These are phyloP conservation scores for Linum trigynum DNA, from an alignment of 345 rosid genomes.

Conservation along the genomic window DNA sequence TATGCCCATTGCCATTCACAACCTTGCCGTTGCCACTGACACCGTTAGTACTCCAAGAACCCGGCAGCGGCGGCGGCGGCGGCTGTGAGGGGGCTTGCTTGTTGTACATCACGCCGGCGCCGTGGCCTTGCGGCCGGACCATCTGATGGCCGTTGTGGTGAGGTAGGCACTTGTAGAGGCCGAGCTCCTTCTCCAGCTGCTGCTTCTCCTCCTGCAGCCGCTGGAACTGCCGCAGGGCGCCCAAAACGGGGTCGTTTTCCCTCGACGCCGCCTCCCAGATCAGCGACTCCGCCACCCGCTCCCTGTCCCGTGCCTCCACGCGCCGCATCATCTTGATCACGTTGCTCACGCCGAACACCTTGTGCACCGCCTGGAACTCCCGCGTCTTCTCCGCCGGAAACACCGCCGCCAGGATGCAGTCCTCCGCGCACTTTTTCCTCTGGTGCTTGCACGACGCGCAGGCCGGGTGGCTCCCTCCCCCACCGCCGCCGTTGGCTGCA, in stretches of 20 bases:
- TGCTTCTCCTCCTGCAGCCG: neutral
- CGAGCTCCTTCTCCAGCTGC: neutral
- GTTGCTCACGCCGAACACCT: conserved; percentile 46
- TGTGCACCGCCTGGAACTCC: conserved; percentile 48
- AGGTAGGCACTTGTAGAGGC: neutral
- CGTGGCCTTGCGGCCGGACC: neutral
- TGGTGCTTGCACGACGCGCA: conserved; percentile 71
- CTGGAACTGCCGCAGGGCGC: neutral
- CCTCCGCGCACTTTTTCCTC: conserved; percentile 42
- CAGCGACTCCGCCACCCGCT: conserved; percentile 43
- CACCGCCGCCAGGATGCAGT: conserved; percentile 37
- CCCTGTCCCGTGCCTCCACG: conserved; percentile 38
- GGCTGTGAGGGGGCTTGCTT: too few relatives aligned
- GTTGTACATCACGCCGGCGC: neutral
- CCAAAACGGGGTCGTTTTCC: too few relatives aligned
- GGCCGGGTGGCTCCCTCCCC: conserved; percentile 22
- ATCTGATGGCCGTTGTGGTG: too few relatives aligned
- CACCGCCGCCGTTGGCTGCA: neutral
- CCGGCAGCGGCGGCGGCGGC: neutral
- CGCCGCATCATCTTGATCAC: conserved; percentile 41
- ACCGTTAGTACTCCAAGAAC: neutral
- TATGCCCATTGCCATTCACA: neutral
- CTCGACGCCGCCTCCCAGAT: conserved; percentile 58
- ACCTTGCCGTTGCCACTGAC: neutral
- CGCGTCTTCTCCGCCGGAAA: conserved; percentile 34